Evolutionary conservation across 306 rosid species (phyloP).

Genomic region (Cucumis hystrix): DNA sequence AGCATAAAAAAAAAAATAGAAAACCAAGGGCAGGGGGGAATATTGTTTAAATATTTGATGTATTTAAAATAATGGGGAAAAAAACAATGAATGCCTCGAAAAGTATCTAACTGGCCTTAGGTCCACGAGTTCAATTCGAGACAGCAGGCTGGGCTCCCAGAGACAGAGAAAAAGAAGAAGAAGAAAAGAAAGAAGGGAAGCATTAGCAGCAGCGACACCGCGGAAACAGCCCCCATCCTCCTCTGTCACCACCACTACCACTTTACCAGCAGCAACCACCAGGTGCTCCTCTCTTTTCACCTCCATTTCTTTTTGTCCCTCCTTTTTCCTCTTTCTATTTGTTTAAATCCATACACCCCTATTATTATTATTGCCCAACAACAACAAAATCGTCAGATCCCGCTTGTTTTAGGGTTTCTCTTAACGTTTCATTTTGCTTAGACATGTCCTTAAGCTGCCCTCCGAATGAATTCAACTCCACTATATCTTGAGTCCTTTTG

Average conservation of each 20-base stretch:
- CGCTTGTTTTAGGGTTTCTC: constrained; percentile 2
- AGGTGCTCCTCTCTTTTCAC: not conserved
- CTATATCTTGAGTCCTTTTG: not conserved
- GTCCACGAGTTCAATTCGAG: constrained; percentile 9
- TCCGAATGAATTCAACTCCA: not conserved
- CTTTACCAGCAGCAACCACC: constrained; percentile 1
- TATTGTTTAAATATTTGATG: not conserved
- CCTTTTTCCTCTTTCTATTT: not conserved
- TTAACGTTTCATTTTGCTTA: not conserved
- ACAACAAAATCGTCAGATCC: constrained; percentile 12
- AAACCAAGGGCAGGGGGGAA: not conserved
- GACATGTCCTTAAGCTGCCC: not conserved
- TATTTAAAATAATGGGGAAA: not conserved
- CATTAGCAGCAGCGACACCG: constrained; percentile 8
- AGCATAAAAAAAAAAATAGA: not conserved
- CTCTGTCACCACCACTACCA: not conserved
- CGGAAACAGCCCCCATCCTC: not conserved
- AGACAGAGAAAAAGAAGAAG: not conserved
- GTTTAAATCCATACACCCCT: not conserved
- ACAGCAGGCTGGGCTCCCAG: constrained; percentile 1
- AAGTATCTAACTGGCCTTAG: constrained; percentile 9
- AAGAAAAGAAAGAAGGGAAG: not conserved
- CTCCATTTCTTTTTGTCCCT: not conserved
- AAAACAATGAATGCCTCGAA: constrained; percentile 8
- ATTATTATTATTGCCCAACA: not conserved